Conservation (phyloP, 202 grass and related monocot genomes). For the Schoenoplectus tabernaemontani region DNA sequence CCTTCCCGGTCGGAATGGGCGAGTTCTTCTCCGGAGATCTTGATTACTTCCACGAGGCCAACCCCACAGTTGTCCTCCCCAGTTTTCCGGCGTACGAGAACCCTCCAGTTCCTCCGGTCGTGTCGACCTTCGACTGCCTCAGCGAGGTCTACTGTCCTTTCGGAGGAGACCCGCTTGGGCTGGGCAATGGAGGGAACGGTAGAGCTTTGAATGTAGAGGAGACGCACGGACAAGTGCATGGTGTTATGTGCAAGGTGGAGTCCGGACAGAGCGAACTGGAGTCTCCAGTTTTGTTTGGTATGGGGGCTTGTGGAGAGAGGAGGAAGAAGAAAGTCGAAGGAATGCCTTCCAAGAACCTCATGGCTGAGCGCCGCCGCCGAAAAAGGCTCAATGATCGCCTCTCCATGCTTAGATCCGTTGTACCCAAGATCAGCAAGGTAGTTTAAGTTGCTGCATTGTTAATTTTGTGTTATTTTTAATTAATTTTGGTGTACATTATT, state of each 20-base stretch:
- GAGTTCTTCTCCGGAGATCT: conserved; percentile 68
- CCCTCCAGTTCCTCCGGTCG: conserved; percentile 12
- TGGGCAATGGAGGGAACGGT: conserved; percentile 36
- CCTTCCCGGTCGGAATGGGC: conserved; percentile 41
- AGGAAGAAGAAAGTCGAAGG: conserved; percentile 88
- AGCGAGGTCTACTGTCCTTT: conserved; percentile 54
- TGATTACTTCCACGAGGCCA: conserved; percentile 64
- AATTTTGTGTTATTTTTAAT: neutral
- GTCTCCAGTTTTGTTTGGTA: conserved; percentile 19
- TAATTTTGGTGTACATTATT: neutral
- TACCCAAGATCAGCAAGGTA: conserved; percentile 95
- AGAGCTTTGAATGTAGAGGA: conserved; percentile 34
- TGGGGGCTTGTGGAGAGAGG: conserved; percentile 36
- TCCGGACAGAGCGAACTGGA: conserved; percentile 33
- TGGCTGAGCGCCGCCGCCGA: conserved; percentile 84
- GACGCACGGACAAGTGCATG: conserved; percentile 25
- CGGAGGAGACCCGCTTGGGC: conserved; percentile 10
- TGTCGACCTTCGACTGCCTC: conserved; percentile 61
- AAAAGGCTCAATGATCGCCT: conserved; percentile 97
- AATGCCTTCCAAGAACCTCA: conserved; percentile 92
- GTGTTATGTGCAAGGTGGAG: conserved; percentile 72
- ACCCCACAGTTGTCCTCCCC: conserved; percentile 38
- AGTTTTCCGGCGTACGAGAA: conserved; percentile 49
- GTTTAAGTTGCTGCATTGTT: neutral
- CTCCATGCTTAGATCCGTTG: conserved; percentile 92